A percentile compares a stretch with the other conserved stretches of the same genome.
Evolutionary conservation across 2,329 filamentous ascomycete genomes (phyloP).

Genomic region (Neospermospora avenae): DNA sequence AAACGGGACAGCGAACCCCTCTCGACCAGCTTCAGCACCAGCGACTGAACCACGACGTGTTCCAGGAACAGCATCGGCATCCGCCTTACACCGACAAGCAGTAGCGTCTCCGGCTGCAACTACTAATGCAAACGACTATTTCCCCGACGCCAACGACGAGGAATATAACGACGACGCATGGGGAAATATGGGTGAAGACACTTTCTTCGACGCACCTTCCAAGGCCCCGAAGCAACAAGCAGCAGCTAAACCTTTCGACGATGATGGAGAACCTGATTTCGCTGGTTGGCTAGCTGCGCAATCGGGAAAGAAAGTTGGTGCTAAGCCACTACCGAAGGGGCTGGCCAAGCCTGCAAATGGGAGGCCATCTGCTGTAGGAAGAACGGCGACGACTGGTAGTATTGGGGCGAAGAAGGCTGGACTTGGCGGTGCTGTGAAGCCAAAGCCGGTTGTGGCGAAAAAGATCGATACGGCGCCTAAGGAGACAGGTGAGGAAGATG

Average conservation of each 20-base stretch:
- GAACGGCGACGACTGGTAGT: slow-evolving; percentile 38
- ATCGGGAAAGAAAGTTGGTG: slow-evolving; percentile 59
- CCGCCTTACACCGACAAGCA: slow-evolving; percentile 58
- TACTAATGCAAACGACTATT: slow-evolving; percentile 46
- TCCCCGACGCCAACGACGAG: slow-evolving; percentile 60
- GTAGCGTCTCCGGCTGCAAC: slow-evolving; percentile 49
- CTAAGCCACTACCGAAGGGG: slow-evolving; percentile 78
- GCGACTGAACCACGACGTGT: slow-evolving; percentile 36
- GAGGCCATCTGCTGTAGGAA: slow-evolving; percentile 36
- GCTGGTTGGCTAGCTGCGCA: slow-evolving; percentile 92
- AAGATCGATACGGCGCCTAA: slow-evolving; percentile 69
- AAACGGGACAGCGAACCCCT: slow-evolving; percentile 43
- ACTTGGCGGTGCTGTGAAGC: slow-evolving; percentile 33
- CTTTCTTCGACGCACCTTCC: slow-evolving; percentile 40
- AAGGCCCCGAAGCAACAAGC: slow-evolving; percentile 34
- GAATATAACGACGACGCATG: slow-evolving; percentile 60
- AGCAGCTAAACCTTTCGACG: slow-evolving; percentile 61
- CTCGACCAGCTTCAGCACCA: slow-evolving; percentile 41
- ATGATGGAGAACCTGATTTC: slow-evolving; percentile 89
- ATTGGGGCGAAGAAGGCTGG: slow-evolving; percentile 33
- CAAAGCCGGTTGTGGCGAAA: slow-evolving; percentile 51
- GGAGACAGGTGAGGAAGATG: slow-evolving; percentile 52
- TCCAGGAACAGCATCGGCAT: slow-evolving; percentile 49
- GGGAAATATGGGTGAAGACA: slow-evolving; percentile 61
- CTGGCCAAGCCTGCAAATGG: slow-evolving; percentile 55